Evolutionary conservation across 257 asterid species (phyloP).

Genomic region (Nicotiana otophora): DNA sequence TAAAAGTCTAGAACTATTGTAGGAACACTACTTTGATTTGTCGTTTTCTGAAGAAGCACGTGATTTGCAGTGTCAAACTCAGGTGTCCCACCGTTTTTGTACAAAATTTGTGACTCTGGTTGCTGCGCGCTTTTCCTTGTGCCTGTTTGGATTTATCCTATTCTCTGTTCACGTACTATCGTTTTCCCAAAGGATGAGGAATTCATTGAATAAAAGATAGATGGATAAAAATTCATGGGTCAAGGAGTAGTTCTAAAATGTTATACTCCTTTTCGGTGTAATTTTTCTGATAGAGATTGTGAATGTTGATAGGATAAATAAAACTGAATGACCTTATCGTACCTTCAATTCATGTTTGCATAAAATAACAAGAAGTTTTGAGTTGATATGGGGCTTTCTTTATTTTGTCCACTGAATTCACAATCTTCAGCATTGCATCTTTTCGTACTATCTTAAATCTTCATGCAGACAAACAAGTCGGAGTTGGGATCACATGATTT

Average conservation of each 20-base stretch:
- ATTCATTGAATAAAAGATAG: too few relatives aligned
- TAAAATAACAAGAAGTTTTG: neutral
- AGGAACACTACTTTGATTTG: neutral
- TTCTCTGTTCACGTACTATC: neutral
- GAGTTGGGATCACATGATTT: conserved; percentile 11
- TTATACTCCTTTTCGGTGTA: neutral
- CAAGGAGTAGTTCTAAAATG: neutral
- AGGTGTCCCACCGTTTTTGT: neutral
- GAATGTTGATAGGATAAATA: neutral
- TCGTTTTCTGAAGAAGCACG: conserved; percentile 5
- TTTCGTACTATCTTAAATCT: neutral
- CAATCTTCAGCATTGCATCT: neutral
- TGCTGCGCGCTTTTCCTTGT: neutral
- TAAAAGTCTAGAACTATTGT: too few relatives aligned
- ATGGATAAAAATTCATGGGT: too few relatives aligned
- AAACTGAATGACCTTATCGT: neutral
- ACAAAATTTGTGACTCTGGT: neutral
- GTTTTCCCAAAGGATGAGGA: too few relatives aligned
- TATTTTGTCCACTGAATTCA: neutral
- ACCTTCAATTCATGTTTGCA: neutral
- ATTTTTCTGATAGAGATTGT: neutral
- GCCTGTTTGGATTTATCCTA: neutral
- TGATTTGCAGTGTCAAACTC: conserved; percentile 1
- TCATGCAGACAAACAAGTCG: neutral
- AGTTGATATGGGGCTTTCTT: neutral